Base-by-base conservation (phyloP, 345 rosid species). In the Eucalyptus pauciflora region DNA sequence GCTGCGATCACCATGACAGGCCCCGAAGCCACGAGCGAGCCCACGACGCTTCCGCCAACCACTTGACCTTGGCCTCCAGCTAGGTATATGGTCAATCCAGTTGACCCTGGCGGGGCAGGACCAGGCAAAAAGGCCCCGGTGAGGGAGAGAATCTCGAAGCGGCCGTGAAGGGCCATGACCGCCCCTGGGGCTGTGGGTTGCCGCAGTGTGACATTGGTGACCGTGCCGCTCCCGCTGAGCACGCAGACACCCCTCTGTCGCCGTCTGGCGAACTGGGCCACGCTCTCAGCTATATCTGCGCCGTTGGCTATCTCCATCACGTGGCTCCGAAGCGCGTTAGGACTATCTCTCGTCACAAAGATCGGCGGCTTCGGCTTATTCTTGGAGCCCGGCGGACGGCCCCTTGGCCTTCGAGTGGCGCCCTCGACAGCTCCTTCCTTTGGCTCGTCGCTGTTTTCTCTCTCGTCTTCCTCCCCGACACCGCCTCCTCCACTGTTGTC, bases 31-130 rank as follows among this genome's bases (percentile, higher is more conserved):
- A 93, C 91, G 15, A 94, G 93, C 56, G 96, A 87, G 4, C 96
- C 96, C 22, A 91, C 94, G 62, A 94, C 96, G 50, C 92, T 93
- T 33, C 96, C 96, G 22, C 96, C 96, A 2, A 94, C 94, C 13
- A 94, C 95, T 87, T 94, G 96, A 8, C 96, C 96, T 33, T 93
- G 96, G 24, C 95, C 95, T 0, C 96, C 95, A 31, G 95, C 94
- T 16, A 94, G 86, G 91, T 93, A 94, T 29, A 94, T 92, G 8
- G 95, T 94, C 83, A 94, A 86, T 8, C 96, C 96, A 12, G 96
- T 94, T 2, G 95, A 91, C 3, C 96, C 96, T 6, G 94, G 96
- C 2, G 96, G 95, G 10, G 96, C 90, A 1, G 96, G 96, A 6
- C 96, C 96, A 0, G 96, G 96, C 29, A 94, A 83, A 83, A 93